Conservation (phyloP, 2,329 filamentous ascomycete genomes). For the Epichloe sp. region DNA sequence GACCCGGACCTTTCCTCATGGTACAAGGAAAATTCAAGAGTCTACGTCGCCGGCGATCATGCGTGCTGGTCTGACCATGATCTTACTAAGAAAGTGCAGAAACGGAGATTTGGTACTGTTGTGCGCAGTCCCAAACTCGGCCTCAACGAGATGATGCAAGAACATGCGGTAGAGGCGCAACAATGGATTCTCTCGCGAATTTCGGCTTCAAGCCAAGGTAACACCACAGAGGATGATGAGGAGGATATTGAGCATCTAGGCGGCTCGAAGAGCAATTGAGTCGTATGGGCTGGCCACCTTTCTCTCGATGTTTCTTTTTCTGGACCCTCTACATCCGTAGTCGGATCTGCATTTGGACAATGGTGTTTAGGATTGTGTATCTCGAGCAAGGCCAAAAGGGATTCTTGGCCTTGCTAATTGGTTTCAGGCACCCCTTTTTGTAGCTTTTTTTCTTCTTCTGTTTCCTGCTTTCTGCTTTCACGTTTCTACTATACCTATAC, state of each 20-base stretch:
- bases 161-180: constrained; percentile 37
- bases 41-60: constrained; percentile 67
- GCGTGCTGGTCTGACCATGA: constrained; percentile 59
- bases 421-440: neutral
- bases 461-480: neutral
- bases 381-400: neutral
- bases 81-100: constrained; percentile 43
- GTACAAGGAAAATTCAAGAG: constrained; percentile 71
- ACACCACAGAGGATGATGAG: constrained; percentile 37
- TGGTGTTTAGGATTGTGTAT: neutral
- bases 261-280: neutral
- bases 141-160: constrained; percentile 43
- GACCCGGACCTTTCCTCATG: constrained; percentile 61
- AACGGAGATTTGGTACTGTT: constrained; percentile 47
- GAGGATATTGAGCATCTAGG: neutral
- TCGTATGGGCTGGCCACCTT: neutral
- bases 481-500: neutral
- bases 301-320: neutral
- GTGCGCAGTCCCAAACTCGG: constrained; percentile 34
- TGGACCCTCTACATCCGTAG: neutral
- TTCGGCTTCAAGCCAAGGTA: constrained; percentile 20
- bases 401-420: neutral
- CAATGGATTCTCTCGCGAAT: constrained; percentile 35
- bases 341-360: neutral
- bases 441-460: too few species aligned